phyloP scores from a whole-genome alignment of 1,284 basidiomycete species.

The Volvariella volvacea region DNA sequence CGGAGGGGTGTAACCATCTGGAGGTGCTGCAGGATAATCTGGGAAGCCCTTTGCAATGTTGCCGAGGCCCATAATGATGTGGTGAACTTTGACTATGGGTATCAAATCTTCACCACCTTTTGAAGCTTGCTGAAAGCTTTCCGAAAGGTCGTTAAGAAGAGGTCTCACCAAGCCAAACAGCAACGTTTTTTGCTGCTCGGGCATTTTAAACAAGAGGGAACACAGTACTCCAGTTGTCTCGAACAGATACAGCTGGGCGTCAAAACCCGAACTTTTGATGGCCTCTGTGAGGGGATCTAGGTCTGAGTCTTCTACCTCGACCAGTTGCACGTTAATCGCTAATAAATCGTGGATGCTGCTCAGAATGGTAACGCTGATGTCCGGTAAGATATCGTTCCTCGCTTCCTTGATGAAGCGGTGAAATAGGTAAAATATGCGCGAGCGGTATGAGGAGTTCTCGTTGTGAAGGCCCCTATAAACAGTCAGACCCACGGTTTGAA shows the following conservation, averaged over 20 bases:
- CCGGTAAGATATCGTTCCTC: conserved; percentile 70
- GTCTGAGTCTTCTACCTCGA: conserved; percentile 60
- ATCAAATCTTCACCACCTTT: conserved; percentile 58
- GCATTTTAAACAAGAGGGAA: conserved; percentile 63
- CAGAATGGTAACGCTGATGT: conserved; percentile 69
- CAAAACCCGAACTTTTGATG: conserved; percentile 70
- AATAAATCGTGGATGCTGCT: conserved; percentile 71
- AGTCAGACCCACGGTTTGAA: conserved; percentile 2
- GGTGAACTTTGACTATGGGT: conserved; percentile 87
- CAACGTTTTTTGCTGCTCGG: conserved; percentile 69
- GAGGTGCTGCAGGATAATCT: conserved; percentile 67
- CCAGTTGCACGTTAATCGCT: conserved; percentile 56
- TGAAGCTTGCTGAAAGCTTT: conserved; percentile 51
- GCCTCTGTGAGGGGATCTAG: conserved; percentile 76
- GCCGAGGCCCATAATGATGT: conserved; percentile 92
- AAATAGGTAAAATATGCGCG: conserved; percentile 90
- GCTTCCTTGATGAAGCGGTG: conserved; percentile 88
- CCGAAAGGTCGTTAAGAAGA: conserved; percentile 71
- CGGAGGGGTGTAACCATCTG: conserved; percentile 64
- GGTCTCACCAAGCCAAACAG: conserved; percentile 80
- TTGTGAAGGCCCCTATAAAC: conserved; percentile 82
- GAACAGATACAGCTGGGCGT: conserved; percentile 93
- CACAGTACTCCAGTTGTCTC: conserved; percentile 88
- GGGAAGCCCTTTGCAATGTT: conserved; percentile 98
- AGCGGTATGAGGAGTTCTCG: conserved; percentile 63